Base-by-base conservation (phyloP, 148 eudicot genomes). In the Bassia scoparia region DNA sequence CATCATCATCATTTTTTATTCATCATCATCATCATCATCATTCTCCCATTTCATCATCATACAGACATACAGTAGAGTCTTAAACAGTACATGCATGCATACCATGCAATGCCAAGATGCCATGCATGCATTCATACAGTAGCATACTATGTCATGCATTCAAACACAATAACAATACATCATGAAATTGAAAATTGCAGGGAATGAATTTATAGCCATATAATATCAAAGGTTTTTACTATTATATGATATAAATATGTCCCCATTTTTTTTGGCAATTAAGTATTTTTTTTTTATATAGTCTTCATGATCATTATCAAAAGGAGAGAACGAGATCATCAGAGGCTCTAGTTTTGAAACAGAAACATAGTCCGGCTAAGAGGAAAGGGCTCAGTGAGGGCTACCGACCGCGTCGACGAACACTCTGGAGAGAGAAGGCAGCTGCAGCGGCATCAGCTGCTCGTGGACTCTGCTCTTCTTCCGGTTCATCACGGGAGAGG, bases 341-440 rank as follows among this genome's bases (percentile, higher is more conserved):
- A 4, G 13, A 23, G 30, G 27, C 52, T 69, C 53, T 8, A 79
- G 67, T 54, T 54, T 54, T 52, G 26, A 33, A 73, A 61, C 52
- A 29, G 29, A 49, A 37, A 65, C 23, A 18, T 24, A 43, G 67
- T 56, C 50, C 76, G 29, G 38, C 67, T 72, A 60, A 20, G 24
- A 20, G 24, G 58, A 21, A 13, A 63, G 9, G 61, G 26, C 48
- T 79, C 74, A 85, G 69, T 41, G 84, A 60, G 90, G 96, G 71
- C 87, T 86, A 30, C 79, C 85, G 55, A 85, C 73, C 20, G 67
- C 74, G 20, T 87, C 89, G 66, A 91, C 84, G 67, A 91, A 89
- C 26, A 83, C 82, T 58, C 89, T 83, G 44, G 73, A 78, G 27
- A 85, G 75, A 0, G 87, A 83, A 54, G 86, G 85, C 76, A 80